Evolutionary conservation across 106 monocot species (phyloP).

Genomic region (Allium cepa): DNA sequence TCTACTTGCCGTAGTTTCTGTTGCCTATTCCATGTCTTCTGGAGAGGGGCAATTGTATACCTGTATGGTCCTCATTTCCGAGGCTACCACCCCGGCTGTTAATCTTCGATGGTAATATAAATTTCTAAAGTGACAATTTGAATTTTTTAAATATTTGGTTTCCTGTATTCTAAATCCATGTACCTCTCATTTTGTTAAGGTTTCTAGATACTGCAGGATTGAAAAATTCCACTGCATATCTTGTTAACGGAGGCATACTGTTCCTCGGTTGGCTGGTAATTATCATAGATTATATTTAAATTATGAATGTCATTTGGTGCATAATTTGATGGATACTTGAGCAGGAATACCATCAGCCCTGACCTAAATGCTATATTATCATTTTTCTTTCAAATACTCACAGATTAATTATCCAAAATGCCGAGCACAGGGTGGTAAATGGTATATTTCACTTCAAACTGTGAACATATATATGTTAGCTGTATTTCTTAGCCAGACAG

Average conservation of each 20-base stretch:
- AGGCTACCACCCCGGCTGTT: constrained; percentile 62
- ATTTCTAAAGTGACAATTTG: neutral
- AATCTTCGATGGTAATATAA: constrained; percentile 74
- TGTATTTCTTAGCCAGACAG: no score
- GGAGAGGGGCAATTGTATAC: constrained; percentile 67
- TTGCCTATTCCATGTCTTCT: constrained; percentile 48
- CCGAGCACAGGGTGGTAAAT: neutral
- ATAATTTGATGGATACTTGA: no score
- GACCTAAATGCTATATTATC: neutral
- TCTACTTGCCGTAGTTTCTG: constrained; percentile 39
- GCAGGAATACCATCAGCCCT: no score
- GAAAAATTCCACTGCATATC: constrained; percentile 76
- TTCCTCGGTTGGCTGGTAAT: constrained; percentile 92
- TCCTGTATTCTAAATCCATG: neutral
- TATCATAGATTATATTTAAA: neutral
- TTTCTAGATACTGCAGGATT: constrained; percentile 81
- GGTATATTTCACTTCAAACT: neutral
- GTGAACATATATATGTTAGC: no score
- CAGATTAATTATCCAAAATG: neutral
- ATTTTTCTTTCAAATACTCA: neutral
- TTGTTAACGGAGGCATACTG: constrained; percentile 69
- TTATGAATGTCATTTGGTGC: neutral
- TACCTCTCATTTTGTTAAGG: constrained; percentile 36
- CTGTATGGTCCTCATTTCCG: constrained; percentile 75
- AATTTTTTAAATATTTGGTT: neutral